Evolutionary conservation across 768 basidiomycete genomes (phyloP).

Genomic region (Mycena vitilis): DNA sequence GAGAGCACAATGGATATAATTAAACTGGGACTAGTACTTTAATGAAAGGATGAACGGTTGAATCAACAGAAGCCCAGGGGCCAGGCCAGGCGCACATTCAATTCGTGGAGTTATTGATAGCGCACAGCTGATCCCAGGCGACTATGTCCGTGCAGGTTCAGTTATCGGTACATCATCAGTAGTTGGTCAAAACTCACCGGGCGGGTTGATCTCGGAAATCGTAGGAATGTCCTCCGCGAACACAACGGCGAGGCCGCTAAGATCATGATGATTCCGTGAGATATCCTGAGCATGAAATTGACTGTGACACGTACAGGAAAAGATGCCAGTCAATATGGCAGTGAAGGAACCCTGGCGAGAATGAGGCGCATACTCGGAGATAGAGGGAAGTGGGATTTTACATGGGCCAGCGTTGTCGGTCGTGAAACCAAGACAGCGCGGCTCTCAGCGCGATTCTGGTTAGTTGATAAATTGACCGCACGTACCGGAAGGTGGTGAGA

Average conservation of each 20-base stretch:
- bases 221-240: constrained; percentile 31
- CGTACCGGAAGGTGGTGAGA: constrained; percentile 52
- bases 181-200: constrained; percentile 10
- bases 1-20: too few relatives aligned
- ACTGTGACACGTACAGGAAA: constrained; percentile 42
- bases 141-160: neutral
- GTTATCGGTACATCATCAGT: neutral
- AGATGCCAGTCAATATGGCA: constrained; percentile 55
- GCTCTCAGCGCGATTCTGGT: neutral
- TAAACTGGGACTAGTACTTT: too few relatives aligned
- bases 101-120: neutral
- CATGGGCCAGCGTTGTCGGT: constrained; percentile 51
- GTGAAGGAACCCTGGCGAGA: constrained; percentile 41
- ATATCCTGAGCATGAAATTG: constrained; percentile 34
- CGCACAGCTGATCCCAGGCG: neutral
- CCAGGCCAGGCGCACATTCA: too few relatives aligned
- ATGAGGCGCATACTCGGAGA: neutral
- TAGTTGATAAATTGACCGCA: too few relatives aligned
- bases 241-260: constrained; percentile 37
- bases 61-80: too few relatives aligned
- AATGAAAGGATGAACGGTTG: too few relatives aligned
- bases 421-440: constrained; percentile 32
- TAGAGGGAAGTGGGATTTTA: constrained; percentile 48
- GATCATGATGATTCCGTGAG: neutral
- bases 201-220: constrained; percentile 17